Conservation (phyloP, 176 grass and related monocot species). For the Pharus latifolius region DNA sequence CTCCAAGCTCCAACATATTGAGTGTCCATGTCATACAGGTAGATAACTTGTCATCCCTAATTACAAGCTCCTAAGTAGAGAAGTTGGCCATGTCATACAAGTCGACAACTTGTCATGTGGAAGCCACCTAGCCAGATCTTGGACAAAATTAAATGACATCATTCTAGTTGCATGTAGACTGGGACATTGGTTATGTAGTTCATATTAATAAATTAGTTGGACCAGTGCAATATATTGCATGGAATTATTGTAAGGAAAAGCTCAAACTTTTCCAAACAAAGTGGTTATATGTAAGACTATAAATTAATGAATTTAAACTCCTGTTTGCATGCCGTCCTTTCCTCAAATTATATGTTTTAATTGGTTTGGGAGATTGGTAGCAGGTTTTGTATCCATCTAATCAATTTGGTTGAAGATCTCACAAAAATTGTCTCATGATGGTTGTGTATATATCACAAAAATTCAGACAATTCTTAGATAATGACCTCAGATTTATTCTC, state of each 20-base stretch:
- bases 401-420: too few species aligned
- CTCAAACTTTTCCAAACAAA: background rate
- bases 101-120: constrained; percentile 3
- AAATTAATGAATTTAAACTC: background rate
- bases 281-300: background rate
- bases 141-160: constrained; percentile 8
- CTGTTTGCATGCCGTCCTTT: background rate
- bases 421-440: too few species aligned
- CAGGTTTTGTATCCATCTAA: too few species aligned
- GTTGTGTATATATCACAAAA: too few species aligned
- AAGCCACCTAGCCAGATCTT: background rate
- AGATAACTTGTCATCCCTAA: too few species aligned
- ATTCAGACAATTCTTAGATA: too few species aligned
- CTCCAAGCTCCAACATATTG: too few species aligned
- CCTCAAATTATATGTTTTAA: too few species aligned
- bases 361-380: too few species aligned
- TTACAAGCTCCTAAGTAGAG: too few species aligned
- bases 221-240: background rate
- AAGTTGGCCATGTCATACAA: background rate
- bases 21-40: too few species aligned
- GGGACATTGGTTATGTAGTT: background rate
- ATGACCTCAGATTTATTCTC: too few species aligned
- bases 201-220: background rate
- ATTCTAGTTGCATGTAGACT: background rate
- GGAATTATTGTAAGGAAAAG: background rate